These are phyloP conservation scores for Barnettozyma californica DNA, from an alignment of 805 yeast genomes.

Conservation along the genomic window DNA sequence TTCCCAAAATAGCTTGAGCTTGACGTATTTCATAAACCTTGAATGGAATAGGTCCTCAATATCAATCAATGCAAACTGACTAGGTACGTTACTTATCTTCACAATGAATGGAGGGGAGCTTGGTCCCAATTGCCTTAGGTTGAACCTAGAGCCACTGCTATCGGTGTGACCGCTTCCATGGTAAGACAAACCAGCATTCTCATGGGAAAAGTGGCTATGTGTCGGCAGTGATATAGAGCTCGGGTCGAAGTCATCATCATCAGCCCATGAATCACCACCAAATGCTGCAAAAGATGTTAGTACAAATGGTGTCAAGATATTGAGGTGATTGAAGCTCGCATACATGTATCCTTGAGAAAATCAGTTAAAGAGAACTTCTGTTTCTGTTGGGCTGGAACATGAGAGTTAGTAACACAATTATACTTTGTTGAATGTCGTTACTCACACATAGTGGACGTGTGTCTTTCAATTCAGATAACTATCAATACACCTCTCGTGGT, in stretches of 20 bases:
- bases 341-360: conserved; percentile 21
- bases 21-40: conserved; percentile 51
- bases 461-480: background rate
- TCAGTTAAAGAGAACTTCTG: conserved; percentile 24
- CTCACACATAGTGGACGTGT: background rate
- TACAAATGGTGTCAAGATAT: background rate
- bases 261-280: conserved; percentile 60
- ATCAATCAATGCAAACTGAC: conserved; percentile 43
- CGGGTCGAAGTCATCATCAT: conserved; percentile 57
- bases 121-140: conserved; percentile 1
- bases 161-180: conserved; percentile 6
- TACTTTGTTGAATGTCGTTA: background rate
- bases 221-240: conserved; percentile 49
- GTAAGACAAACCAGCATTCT: conserved; percentile 5
- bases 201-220: conserved; percentile 7
- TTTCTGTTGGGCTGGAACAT: conserved; percentile 14
- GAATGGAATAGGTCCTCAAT: conserved; percentile 58
- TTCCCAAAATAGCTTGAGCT: conserved; percentile 59
- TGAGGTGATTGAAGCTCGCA: conserved; percentile 3
- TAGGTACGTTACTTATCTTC: conserved; percentile 57
- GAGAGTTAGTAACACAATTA: background rate
- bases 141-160: background rate
- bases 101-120: conserved; percentile 56
- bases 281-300: conserved; percentile 10
- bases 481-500: no score